phyloP scores from a whole-genome alignment of 2,329 filamentous ascomycete genomes.

The Aspergillus neotritici region DNA sequence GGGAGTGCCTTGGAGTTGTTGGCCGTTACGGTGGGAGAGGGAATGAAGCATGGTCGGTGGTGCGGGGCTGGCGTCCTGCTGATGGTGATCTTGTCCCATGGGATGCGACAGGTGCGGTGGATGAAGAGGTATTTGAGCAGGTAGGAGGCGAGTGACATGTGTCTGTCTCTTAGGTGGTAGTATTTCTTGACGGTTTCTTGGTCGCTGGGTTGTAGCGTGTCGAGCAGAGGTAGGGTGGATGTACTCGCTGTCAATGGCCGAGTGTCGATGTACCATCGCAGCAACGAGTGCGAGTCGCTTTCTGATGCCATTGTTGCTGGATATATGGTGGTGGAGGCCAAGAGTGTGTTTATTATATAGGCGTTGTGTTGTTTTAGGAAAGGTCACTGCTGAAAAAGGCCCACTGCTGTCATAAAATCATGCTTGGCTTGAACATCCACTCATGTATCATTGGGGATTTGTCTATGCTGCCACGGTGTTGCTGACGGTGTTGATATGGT shows the following conservation, averaged over 20 bases:
- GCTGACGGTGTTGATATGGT: no score
- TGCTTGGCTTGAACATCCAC: no score
- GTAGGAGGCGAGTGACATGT: constrained; percentile 57
- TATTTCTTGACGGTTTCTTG: constrained; percentile 46
- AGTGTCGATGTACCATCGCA: constrained; percentile 43
- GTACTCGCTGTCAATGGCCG: constrained; percentile 28
- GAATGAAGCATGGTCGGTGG: constrained; percentile 50
- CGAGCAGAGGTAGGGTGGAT: constrained; percentile 34
- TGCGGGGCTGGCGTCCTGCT: constrained; percentile 47
- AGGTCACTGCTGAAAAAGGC: no score
- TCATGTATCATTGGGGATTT: no score
- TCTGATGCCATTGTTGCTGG: not conserved
- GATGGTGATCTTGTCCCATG: constrained; percentile 54
- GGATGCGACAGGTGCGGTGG: constrained; percentile 48
- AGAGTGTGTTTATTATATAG: not conserved
- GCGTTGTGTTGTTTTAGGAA: not conserved
- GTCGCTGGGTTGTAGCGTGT: constrained; percentile 43
- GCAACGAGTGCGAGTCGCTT: constrained; percentile 15
- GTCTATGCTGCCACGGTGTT: no score
- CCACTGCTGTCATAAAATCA: no score
- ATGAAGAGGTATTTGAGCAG: constrained; percentile 59
- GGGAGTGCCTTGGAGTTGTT: constrained; percentile 7
- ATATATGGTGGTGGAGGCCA: constrained; percentile 6
- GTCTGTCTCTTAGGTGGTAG: constrained; percentile 52
- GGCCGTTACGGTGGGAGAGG: constrained; percentile 20